These are phyloP conservation scores for Musa schizocarpa DNA, from an alignment of 176 grass and related monocot genomes.

Conservation along the genomic window DNA sequence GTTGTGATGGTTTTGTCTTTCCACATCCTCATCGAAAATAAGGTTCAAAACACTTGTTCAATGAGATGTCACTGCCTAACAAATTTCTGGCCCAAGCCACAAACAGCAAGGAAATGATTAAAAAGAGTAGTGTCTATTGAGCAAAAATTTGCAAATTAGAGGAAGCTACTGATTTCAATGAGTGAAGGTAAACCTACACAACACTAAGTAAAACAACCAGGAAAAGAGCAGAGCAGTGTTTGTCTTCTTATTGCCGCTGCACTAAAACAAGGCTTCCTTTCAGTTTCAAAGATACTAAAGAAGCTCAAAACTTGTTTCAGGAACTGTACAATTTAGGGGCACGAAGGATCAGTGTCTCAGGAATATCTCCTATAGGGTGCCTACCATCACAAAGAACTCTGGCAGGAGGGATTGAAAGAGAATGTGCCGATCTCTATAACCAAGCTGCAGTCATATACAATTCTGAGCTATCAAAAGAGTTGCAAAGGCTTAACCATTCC, in stretches of 20 bases:
- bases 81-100: no score
- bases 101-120: no score
- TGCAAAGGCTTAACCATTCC: conserved; percentile 48
- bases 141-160: no score
- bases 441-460: conserved; percentile 52
- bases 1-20: no score
- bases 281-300: neutral
- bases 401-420: conserved; percentile 57
- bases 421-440: conserved; percentile 60
- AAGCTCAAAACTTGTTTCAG: conserved; percentile 1
- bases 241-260: neutral
- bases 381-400: conserved; percentile 76
- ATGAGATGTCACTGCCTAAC: no score
- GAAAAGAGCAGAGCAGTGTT: neutral
- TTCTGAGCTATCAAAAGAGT: conserved; percentile 49
- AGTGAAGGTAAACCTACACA: no score
- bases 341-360: conserved; percentile 32
- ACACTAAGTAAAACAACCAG: neutral
- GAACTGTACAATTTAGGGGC: conserved; percentile 47
- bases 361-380: conserved; percentile 66
- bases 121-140: no score
- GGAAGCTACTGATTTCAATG: no score
- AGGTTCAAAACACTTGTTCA: no score
- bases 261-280: neutral
- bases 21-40: no score